phyloP scores from a whole-genome alignment of 768 basidiomycete genomes.

The Boletus huronensis region DNA sequence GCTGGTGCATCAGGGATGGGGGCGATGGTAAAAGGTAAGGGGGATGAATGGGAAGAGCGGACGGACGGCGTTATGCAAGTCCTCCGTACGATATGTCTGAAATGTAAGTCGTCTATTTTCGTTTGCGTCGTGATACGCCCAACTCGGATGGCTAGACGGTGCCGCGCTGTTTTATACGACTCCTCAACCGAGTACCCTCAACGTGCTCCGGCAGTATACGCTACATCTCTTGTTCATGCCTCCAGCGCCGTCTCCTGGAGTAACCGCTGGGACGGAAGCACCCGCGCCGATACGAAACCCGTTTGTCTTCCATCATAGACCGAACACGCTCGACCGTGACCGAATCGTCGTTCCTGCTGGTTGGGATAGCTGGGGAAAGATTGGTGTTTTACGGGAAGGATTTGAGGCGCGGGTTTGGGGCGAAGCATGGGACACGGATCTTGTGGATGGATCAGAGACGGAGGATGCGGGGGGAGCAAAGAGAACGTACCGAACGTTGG shows the following conservation, averaged over 20 bases:
- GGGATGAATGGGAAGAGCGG: conserved; percentile 91
- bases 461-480: conserved; percentile 53
- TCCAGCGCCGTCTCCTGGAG: conserved; percentile 52
- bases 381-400: conserved; percentile 81
- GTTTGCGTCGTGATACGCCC: neutral
- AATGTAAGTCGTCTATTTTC: conserved; percentile 57
- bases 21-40: conserved; percentile 88
- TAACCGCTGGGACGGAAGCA: conserved; percentile 33
- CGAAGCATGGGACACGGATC: conserved; percentile 74
- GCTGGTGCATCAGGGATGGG: conserved; percentile 78
- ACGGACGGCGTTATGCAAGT: conserved; percentile 95
- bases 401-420: conserved; percentile 83
- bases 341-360: conserved; percentile 89
- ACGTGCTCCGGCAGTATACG: conserved; percentile 76
- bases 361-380: conserved; percentile 99
- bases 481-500: conserved; percentile 64
- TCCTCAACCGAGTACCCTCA: conserved; percentile 68
- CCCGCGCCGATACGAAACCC: conserved; percentile 62
- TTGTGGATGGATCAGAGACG: conserved; percentile 44
- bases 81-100: conserved; percentile 87
- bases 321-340: conserved; percentile 92
- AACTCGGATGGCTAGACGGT: conserved; percentile 59
- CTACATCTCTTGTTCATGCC: conserved; percentile 64
- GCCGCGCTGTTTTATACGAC: conserved; percentile 92
- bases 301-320: conserved; percentile 83